These are phyloP conservation scores for Fusarium guadeloupense DNA, from an alignment of 2,329 filamentous ascomycete genomes.

Conservation along the genomic window DNA sequence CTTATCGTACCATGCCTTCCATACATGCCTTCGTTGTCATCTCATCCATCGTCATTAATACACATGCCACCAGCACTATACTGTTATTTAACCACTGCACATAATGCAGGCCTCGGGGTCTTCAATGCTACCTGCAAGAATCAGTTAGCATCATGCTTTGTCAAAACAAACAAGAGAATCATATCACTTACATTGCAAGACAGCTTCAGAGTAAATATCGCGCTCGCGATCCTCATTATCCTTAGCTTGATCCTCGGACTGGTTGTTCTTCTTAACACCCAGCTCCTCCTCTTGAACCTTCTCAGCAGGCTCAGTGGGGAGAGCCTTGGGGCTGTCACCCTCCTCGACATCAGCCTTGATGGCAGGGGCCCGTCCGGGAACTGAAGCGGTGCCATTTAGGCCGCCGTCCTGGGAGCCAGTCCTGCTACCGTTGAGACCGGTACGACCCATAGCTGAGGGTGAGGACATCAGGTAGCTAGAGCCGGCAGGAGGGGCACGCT, in stretches of 20 bases:
- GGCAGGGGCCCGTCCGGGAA: conserved; percentile 69
- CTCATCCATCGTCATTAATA: conserved; percentile 47
- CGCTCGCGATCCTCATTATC: conserved; percentile 80
- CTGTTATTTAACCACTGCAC: conserved; percentile 82
- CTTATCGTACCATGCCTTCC: conserved; percentile 35
- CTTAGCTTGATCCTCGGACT: conserved; percentile 78
- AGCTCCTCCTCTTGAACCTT: conserved; percentile 73
- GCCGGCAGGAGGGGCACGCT: conserved; percentile 69
- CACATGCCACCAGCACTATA: conserved; percentile 18
- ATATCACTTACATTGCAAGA: conserved; percentile 77
- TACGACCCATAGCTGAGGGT: conserved; percentile 70
- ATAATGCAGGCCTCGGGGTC: conserved; percentile 95
- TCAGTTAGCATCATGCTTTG: conserved; percentile 46
- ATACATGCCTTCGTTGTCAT: conserved; percentile 43
- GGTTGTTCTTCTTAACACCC: conserved; percentile 58
- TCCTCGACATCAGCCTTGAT: conserved; percentile 83
- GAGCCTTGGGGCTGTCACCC: conserved; percentile 79
- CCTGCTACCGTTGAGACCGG: conserved; percentile 67
- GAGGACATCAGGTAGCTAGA: conserved; percentile 60
- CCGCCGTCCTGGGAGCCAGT: conserved; percentile 57
- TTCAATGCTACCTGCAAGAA: conserved; percentile 81
- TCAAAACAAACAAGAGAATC: no score
- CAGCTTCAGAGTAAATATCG: conserved; percentile 95
- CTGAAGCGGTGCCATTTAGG: conserved; percentile 72
- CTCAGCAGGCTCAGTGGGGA: conserved; percentile 75